Percentiles rank a stretch among this genome's conserved stretches.
These are phyloP conservation scores for Acacia melanoxylon DNA, from an alignment of 306 rosid species.

Conservation along the genomic window DNA sequence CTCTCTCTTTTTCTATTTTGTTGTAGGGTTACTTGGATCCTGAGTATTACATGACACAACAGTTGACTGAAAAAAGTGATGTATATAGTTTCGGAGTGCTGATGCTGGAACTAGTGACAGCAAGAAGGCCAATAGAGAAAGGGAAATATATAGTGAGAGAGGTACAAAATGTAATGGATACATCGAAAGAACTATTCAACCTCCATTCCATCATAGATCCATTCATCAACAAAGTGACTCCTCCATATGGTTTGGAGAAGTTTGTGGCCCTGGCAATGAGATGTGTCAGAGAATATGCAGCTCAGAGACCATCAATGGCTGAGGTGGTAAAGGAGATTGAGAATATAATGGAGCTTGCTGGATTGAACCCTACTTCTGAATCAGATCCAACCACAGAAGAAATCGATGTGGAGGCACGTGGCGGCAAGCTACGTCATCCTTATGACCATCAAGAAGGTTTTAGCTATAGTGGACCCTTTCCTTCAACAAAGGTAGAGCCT, in stretches of 20 bases:
- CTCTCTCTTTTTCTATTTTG: neutral
- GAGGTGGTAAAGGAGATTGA: slow-evolving; percentile 76
- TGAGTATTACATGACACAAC: slow-evolving; percentile 58
- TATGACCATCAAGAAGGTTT: slow-evolving; percentile 34
- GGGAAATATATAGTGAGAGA: slow-evolving; percentile 74
- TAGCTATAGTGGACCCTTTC: slow-evolving; percentile 50
- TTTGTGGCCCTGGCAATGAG: slow-evolving; percentile 63
- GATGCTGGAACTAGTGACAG: slow-evolving; percentile 70
- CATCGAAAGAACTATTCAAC: slow-evolving; percentile 49
- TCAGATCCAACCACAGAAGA: slow-evolving; percentile 53
- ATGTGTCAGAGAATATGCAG: slow-evolving; percentile 60
- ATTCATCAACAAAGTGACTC: slow-evolving; percentile 35
- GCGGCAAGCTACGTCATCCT: slow-evolving; percentile 33
- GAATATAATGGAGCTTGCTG: slow-evolving; percentile 51
- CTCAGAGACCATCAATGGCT: slow-evolving; percentile 69
- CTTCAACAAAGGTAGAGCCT: slow-evolving; percentile 44
- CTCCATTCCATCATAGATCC: slow-evolving; percentile 59
- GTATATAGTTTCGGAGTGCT: slow-evolving; percentile 80
- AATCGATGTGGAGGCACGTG: slow-evolving; percentile 37
- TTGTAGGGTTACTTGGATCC: slow-evolving; percentile 75
- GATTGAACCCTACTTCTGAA: slow-evolving; percentile 50
- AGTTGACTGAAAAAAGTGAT: slow-evolving; percentile 74
- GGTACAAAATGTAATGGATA: slow-evolving; percentile 54
- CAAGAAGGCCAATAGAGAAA: slow-evolving; percentile 66
- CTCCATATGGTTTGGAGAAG: slow-evolving; percentile 51